phyloP scores from a whole-genome alignment of 2,329 filamentous ascomycete species.

The Calonectria pteridis region DNA sequence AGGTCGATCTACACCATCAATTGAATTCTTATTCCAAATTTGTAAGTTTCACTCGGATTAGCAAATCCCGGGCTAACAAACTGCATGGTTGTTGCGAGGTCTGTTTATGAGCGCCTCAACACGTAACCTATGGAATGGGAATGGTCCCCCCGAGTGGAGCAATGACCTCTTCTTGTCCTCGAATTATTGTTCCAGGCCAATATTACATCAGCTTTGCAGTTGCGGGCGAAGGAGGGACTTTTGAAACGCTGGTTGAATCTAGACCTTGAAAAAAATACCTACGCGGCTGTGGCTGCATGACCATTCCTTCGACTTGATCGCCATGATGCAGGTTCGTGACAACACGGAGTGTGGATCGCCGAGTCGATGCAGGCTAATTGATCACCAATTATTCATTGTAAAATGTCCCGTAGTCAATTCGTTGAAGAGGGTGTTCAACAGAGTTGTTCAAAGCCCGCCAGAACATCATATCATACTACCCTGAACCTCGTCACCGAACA shows the following conservation, averaged over 20 bases:
- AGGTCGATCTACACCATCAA: neutral
- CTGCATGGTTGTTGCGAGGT: neutral
- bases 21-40: neutral
- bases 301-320: neutral
- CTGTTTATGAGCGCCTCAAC: neutral
- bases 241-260: neutral
- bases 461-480: conserved; percentile 3
- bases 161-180: neutral
- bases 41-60: neutral
- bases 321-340: neutral
- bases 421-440: neutral
- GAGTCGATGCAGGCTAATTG: no score
- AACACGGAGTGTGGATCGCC: neutral
- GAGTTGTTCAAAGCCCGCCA: neutral
- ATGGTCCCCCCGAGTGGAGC: neutral
- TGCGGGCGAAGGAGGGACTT: neutral
- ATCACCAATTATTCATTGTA: neutral
- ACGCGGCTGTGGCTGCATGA: neutral
- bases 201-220: neutral
- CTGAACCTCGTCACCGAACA: conserved; percentile 1
- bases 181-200: neutral
- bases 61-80: neutral
- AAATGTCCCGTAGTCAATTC: neutral
- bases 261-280: neutral
- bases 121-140: neutral